Conservation (phyloP, 352 stramenopile genomes). For the Peronospora destructor region DNA sequence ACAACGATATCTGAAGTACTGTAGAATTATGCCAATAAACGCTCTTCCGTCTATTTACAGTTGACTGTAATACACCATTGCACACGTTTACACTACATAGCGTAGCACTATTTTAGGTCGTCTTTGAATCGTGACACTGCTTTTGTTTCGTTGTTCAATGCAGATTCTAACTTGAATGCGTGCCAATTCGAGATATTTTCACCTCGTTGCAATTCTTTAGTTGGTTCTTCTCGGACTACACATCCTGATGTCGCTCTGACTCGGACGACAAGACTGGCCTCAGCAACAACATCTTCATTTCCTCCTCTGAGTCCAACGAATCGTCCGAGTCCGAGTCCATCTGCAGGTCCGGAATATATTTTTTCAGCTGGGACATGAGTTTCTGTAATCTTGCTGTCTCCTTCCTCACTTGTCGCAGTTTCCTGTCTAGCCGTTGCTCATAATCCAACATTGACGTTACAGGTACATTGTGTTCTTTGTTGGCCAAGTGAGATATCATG, state of each 20-base stretch:
- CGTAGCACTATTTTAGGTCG: conserved; percentile 1
- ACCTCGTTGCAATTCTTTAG: conserved; percentile 6
- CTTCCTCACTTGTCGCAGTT: conserved; percentile 38
- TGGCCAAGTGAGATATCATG: background rate
- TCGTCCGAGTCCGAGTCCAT: conserved; percentile 38
- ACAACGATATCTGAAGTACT: no score
- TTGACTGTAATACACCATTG: conserved; percentile 9
- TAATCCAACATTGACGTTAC: conserved; percentile 28
- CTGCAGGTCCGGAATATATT: conserved; percentile 43
- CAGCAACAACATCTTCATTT: conserved; percentile 14
- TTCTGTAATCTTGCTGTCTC: conserved; percentile 34
- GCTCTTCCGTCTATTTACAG: no score
- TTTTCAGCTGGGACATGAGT: conserved; percentile 38
- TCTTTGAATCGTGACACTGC: background rate
- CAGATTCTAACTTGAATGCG: conserved; percentile 1
- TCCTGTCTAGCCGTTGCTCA: conserved; percentile 38
- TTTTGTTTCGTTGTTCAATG: conserved; percentile 1
- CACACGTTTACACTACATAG: conserved; percentile 4
- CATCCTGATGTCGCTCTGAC: conserved; percentile 10
- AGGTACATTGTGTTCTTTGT: conserved; percentile 7
- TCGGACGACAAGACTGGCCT: conserved; percentile 19
- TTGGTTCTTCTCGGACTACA: conserved; percentile 11
- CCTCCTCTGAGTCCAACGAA: conserved; percentile 32
- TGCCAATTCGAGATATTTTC: conserved; percentile 1
- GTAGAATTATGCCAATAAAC: no score